Evolutionary conservation across 768 basidiomycete species (phyloP).

Genomic region (Lactifluus echinatus): DNA sequence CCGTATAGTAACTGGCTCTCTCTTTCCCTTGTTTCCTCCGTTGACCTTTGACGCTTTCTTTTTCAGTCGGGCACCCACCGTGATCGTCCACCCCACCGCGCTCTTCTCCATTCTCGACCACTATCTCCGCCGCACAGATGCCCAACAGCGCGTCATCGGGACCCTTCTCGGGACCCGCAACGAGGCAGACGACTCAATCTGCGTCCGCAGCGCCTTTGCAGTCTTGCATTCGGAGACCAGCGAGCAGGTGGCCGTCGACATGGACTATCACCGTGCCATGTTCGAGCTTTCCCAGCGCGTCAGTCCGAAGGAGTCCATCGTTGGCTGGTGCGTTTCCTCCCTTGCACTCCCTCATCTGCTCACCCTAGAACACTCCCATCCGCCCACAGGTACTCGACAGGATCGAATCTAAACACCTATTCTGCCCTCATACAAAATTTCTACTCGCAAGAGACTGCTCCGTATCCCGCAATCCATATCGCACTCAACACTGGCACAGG

Average conservation of each 20-base stretch:
- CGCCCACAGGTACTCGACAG: slow-evolving; percentile 80
- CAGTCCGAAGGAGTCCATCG: slow-evolving; percentile 80
- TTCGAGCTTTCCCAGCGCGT: slow-evolving; percentile 83
- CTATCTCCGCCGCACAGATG: slow-evolving; percentile 79
- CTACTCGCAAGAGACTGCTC: slow-evolving; percentile 86
- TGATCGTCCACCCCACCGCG: slow-evolving; percentile 86
- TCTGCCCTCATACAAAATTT: slow-evolving; percentile 97
- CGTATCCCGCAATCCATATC: slow-evolving; percentile 84
- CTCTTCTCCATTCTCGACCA: slow-evolving; percentile 95
- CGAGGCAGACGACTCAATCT: slow-evolving; percentile 41
- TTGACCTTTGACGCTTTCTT: not conserved
- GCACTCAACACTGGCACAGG: slow-evolving; percentile 81
- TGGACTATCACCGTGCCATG: slow-evolving; percentile 93
- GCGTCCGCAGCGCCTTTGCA: slow-evolving; percentile 80
- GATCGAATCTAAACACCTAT: slow-evolving; percentile 84
- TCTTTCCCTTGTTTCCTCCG: not conserved
- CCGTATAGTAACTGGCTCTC: slow-evolving; percentile 27
- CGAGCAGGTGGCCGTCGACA: slow-evolving; percentile 92
- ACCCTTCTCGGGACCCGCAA: slow-evolving; percentile 83
- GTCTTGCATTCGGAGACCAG: slow-evolving; percentile 88
- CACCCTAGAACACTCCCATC: slow-evolving; percentile 76
- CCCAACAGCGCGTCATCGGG: slow-evolving; percentile 86
- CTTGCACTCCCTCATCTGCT: not conserved
- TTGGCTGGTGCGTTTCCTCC: slow-evolving; percentile 73
- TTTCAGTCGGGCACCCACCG: slow-evolving; percentile 56